phyloP scores from a whole-genome alignment of 768 basidiomycete genomes.

The Tricholoma saponaceum region DNA sequence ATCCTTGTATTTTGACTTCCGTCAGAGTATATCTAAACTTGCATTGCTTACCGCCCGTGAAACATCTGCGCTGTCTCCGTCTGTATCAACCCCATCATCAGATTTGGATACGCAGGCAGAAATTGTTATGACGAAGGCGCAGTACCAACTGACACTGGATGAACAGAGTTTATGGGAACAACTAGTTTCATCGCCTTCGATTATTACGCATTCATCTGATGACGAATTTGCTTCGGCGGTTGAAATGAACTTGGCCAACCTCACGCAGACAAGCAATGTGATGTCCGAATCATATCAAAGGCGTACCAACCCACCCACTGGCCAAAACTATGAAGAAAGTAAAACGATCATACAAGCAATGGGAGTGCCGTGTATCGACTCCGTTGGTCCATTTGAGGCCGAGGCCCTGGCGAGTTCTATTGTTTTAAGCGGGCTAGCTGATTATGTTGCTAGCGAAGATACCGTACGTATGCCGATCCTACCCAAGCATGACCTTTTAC shows the following conservation, averaged over 20 bases:
- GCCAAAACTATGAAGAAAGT: constrained; percentile 64
- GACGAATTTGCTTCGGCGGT: constrained; percentile 6
- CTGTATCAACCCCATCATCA: constrained; percentile 6
- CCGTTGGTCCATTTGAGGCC: constrained; percentile 70
- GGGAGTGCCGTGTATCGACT: constrained; percentile 78
- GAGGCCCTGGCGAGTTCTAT: constrained; percentile 83
- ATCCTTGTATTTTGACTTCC: constrained; percentile 48
- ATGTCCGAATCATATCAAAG: constrained; percentile 66
- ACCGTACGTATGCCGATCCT: constrained; percentile 45
- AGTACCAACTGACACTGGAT: constrained; percentile 53
- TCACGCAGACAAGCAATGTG: constrained; percentile 47
- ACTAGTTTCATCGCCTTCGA: constrained; percentile 23
- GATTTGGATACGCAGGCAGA: constrained; percentile 34
- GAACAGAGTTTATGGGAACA: constrained; percentile 60
- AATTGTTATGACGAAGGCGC: constrained; percentile 56
- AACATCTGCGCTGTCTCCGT: constrained; percentile 5
- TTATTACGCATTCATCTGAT: constrained; percentile 1
- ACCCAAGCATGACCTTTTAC: constrained; percentile 4
- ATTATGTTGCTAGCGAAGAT: constrained; percentile 91
- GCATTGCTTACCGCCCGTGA: constrained; percentile 31
- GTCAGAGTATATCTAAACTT: constrained; percentile 41
- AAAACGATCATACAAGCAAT: constrained; percentile 68
- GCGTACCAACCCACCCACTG: constrained; percentile 57
- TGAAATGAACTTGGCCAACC: constrained; percentile 18
- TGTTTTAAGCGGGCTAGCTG: constrained; percentile 69